phyloP scores from a whole-genome alignment of 2,329 filamentous ascomycete species.

The Pseudogymnoascus sp. region DNA sequence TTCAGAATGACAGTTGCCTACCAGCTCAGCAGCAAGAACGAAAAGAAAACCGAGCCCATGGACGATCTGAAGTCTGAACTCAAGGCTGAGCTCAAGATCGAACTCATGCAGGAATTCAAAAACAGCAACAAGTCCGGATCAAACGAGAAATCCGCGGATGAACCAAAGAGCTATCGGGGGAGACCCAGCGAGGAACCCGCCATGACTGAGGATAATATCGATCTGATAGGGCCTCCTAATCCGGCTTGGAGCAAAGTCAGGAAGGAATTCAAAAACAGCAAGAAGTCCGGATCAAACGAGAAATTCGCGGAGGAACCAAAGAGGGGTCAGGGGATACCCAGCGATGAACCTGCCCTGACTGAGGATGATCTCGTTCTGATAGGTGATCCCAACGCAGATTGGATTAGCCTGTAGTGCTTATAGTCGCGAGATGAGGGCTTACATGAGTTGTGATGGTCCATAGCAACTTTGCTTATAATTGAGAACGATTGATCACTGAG shows the following conservation, averaged over 20 bases:
- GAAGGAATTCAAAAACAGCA: background rate
- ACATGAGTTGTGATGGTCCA: background rate
- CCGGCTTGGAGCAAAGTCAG: background rate
- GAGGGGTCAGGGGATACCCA: too few species aligned
- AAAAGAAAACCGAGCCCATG: background rate
- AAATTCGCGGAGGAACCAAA: background rate
- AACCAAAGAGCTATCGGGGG: background rate
- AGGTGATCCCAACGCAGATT: too few species aligned
- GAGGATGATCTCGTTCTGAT: background rate
- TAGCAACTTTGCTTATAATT: background rate
- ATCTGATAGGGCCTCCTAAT: too few species aligned
- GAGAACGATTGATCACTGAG: background rate
- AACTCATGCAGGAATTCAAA: background rate
- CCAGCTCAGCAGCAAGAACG: background rate
- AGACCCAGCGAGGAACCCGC: background rate
- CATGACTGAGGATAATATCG: background rate
- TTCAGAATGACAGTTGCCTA: background rate
- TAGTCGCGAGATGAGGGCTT: background rate
- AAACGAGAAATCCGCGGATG: background rate
- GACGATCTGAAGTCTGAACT: background rate
- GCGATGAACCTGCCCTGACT: background rate
- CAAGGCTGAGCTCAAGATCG: background rate
- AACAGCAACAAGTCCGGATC: background rate
- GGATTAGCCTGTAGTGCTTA: too few species aligned
- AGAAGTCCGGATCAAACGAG: background rate